Percentiles rank a stretch among this genome's conserved stretches.
Conservation (phyloP, 345 rosid genomes). For the Nephelium lappaceum region DNA sequence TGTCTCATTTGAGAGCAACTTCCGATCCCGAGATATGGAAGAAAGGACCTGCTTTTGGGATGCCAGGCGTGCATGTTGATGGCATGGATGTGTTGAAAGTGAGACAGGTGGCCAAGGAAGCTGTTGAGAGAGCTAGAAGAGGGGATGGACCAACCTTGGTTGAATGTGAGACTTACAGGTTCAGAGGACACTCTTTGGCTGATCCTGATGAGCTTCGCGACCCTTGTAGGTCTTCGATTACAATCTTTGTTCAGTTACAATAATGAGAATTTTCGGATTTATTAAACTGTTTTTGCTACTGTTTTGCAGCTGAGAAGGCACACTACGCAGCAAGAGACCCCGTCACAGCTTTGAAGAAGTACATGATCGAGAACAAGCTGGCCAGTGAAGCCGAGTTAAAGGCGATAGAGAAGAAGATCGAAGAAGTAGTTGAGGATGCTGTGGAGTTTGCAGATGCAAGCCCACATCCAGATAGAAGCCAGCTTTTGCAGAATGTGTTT, state of each 20-base stretch:
- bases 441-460: slow-evolving; percentile 62
- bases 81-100: slow-evolving; percentile 73
- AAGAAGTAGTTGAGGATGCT: slow-evolving; percentile 54
- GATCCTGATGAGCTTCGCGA: slow-evolving; percentile 76
- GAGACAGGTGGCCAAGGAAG: slow-evolving; percentile 59
- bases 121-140: slow-evolving; percentile 55
- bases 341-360: slow-evolving; percentile 51
- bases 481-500: slow-evolving; percentile 56
- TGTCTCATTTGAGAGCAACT: slow-evolving; percentile 64
- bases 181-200: slow-evolving; percentile 71
- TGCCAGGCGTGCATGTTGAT: slow-evolving; percentile 66
- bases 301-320: slow-evolving; percentile 54
- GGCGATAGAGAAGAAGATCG: slow-evolving; percentile 55
- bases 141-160: slow-evolving; percentile 68
- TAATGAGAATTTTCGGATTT: background rate
- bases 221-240: slow-evolving; percentile 40
- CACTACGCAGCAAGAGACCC: slow-evolving; percentile 61
- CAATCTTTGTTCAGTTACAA: background rate
- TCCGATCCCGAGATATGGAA: slow-evolving; percentile 69
- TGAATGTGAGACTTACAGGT: slow-evolving; percentile 65
- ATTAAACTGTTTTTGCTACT: background rate
- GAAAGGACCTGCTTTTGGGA: slow-evolving; percentile 65
- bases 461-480: slow-evolving; percentile 52
- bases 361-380: slow-evolving; percentile 46
- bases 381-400: slow-evolving; percentile 51